These are phyloP conservation scores for Hyaloscypha finlandica DNA, from an alignment of 495 filamentous ascomycete genomes.

Conservation along the genomic window DNA sequence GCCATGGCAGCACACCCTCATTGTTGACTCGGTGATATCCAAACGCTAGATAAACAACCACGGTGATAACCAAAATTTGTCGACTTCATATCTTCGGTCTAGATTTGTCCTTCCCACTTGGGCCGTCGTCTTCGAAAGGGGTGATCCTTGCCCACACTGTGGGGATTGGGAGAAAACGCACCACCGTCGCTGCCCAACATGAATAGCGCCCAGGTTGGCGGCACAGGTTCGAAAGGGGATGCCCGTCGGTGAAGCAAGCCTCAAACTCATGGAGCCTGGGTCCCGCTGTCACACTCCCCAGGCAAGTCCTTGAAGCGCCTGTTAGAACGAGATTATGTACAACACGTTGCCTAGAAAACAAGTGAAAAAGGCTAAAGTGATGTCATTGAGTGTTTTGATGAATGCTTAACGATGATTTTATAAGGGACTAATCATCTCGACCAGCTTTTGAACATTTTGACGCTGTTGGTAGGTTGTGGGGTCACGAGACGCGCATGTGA, in stretches of 20 bases:
- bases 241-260: neutral
- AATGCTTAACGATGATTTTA: constrained; percentile 1
- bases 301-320: neutral
- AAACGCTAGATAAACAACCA: neutral
- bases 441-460: neutral
- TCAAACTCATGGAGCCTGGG: neutral
- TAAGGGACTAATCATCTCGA: constrained; percentile 1
- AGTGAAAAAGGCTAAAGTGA: constrained; percentile 33
- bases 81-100: neutral
- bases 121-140: constrained; percentile 1
- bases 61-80: neutral
- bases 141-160: constrained; percentile 3
- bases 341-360: neutral
- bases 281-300: neutral
- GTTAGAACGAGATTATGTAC: neutral
- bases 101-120: constrained; percentile 2
- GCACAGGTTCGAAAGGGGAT: constrained; percentile 6
- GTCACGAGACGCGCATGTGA: neutral
- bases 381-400: constrained; percentile 25
- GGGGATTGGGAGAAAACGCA: constrained; percentile 8
- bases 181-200: constrained; percentile 10
- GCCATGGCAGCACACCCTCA: neutral
- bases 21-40: neutral
- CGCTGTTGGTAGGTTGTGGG: neutral
- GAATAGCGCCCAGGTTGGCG: neutral